These are phyloP conservation scores for Auricularia auricula-judae DNA, from an alignment of 768 basidiomycete species.

Conservation along the genomic window DNA sequence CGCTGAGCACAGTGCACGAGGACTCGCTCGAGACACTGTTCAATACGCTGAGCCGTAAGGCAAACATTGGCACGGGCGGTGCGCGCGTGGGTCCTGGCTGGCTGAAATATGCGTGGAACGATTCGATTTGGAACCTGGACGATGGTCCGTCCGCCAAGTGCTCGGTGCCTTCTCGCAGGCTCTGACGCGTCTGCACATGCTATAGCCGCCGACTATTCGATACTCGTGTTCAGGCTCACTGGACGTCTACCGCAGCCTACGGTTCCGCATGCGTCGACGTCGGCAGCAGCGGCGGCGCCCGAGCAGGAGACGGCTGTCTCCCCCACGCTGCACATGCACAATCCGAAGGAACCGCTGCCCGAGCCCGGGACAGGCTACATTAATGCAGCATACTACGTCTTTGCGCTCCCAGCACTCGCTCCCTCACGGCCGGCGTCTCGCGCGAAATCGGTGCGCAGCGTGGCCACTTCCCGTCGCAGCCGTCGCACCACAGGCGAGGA, in stretches of 20 bases:
- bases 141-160: conserved; percentile 48
- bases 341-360: conserved; percentile 51
- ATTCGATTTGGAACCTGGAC: conserved; percentile 74
- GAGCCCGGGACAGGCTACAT: conserved; percentile 43
- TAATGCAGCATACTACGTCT: conserved; percentile 64
- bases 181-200: not conserved
- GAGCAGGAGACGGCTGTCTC: not conserved
- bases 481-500: not conserved
- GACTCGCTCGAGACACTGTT: conserved; percentile 53
- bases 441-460: conserved; percentile 28
- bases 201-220: conserved; percentile 76
- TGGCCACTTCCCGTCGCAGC: conserved; percentile 10
- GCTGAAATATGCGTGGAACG: conserved; percentile 79
- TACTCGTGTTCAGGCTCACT: conserved; percentile 63
- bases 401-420: conserved; percentile 17
- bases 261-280: not conserved
- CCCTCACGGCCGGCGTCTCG: conserved; percentile 24
- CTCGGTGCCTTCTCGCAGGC: not conserved
- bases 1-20: conserved; percentile 44
- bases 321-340: conserved; percentile 50
- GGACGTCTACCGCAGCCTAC: not conserved
- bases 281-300: not conserved
- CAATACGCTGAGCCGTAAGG: conserved; percentile 63
- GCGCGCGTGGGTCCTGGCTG: conserved; percentile 64
- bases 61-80: conserved; percentile 43